Evolutionary conservation across 2,329 filamentous ascomycete genomes (phyloP), one percentile per base, ranked within the genome.

Genomic region (Dactylellina cionopaga): DNA sequence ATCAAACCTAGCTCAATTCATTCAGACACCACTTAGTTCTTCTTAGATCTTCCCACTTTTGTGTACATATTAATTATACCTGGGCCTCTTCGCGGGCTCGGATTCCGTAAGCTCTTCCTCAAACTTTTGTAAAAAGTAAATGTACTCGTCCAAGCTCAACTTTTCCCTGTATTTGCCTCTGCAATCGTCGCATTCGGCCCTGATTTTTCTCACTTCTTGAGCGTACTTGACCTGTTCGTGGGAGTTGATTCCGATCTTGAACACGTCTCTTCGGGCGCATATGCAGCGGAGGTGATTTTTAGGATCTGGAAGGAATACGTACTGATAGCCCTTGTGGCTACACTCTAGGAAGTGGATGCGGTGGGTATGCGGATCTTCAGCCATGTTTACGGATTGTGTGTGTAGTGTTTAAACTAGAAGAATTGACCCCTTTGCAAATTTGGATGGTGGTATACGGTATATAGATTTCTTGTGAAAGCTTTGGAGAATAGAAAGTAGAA

Each of bases 71-170:
- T n/a, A n/a, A n/a, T n/a, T 35, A 31, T n/a, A 22, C 27, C 27
- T 3, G 3, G 22, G 1, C 5, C 13, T 5, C 33, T 15, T 15
- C 3, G 17, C 13, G 17, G 9, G 11, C 22, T 33, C 54, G 4
- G 11, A 37, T 13, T 41, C 58, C n/a, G 5, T 13, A 17, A 41
- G 6, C 7, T 43, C n/a, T n/a, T 56, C 39, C 5, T 39, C 31
- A 7, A 47, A 49, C 1, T 39, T 7, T 10, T 56, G 51, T n/a
- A 63, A 27, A 43, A 25, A 63, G 5, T 22, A 10, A 9, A 24
- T n/a, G n/a, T 71, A 71, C n/a, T 71, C 41, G 5, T 64, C 58
- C 7, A 71, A 15, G 4, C 29, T 63, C 22, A 71, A 25, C 49
- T 55, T 62, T 3, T n/a, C 11, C 24, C 19, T 13, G 10, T 27